Conservation (phyloP, 2,329 filamentous ascomycete genomes). For the Verticillium tricorpus region DNA sequence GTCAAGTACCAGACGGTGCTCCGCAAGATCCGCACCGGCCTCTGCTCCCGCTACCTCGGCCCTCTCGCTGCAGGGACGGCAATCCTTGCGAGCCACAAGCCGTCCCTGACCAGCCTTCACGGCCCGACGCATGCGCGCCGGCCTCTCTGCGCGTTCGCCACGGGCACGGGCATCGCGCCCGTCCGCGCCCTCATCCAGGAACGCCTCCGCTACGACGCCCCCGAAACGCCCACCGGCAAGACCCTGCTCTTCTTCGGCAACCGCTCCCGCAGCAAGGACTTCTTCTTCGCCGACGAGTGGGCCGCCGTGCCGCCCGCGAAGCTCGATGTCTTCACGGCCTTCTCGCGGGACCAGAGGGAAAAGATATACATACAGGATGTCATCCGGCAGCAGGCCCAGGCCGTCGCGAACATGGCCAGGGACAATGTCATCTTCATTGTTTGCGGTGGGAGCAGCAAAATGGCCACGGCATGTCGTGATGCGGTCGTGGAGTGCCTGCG, state of each 20-base stretch:
- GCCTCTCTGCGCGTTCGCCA: slow-evolving; percentile 73
- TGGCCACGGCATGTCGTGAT: slow-evolving; percentile 50
- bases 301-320: slow-evolving; percentile 2
- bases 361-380: slow-evolving; percentile 56
- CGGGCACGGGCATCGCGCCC: slow-evolving; percentile 83
- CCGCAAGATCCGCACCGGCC: slow-evolving; percentile 75
- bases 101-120: slow-evolving; percentile 37
- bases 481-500: slow-evolving; percentile 46
- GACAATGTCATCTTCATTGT: slow-evolving; percentile 43
- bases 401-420: slow-evolving; percentile 31
- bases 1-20: slow-evolving; percentile 90
- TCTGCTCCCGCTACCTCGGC: slow-evolving; percentile 84
- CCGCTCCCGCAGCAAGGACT: slow-evolving; percentile 70
- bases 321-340: slow-evolving; percentile 34
- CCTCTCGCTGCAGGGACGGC: slow-evolving; percentile 53
- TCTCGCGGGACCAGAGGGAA: slow-evolving; percentile 41
- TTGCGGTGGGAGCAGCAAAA: slow-evolving; percentile 54
- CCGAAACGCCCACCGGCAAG: slow-evolving; percentile 11
- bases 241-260: slow-evolving; percentile 78
- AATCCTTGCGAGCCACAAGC: slow-evolving; percentile 57
- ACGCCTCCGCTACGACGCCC: slow-evolving; percentile 35
- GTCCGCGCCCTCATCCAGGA: slow-evolving; percentile 78
- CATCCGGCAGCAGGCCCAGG: slow-evolving; percentile 36
- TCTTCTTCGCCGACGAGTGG: slow-evolving; percentile 81
- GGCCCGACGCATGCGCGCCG: slow-evolving; percentile 28